Evolutionary conservation across 257 asterid species (phyloP), one percentile per base, ranked within the genome.

Genomic region (Ballota nigra): DNA sequence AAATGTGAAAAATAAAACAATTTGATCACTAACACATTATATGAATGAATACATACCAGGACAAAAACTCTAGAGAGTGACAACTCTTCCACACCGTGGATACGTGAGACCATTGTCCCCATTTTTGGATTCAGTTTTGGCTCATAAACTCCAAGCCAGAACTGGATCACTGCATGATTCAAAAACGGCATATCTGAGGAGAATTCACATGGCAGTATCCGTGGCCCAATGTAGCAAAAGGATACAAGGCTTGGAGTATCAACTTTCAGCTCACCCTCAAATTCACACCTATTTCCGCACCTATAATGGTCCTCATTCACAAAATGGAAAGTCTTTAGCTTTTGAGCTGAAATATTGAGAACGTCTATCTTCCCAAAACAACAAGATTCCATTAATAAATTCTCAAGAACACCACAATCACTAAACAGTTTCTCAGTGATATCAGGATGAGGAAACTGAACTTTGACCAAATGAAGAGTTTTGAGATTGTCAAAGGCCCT

Each of bases 301-400:
- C 8, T 4, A 58, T 47, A 43, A 43, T 13, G 45, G 56, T 52
- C 45, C 22, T 2, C n/a, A 66, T 77, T 77, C 59, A 66, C 49
- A 77, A 71, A 65, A 15, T 36, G 23, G 16, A 71, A 77, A 16
- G 24, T 66, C 70, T 28, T 55, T 13, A 77, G 81, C 74, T 71
- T 77, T 11, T 59, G 24, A 26, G 74, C 59, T 34, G 55, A 66
- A 15, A 71, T 55, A 8, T 66, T 59, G 75, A 77, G 66, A 59
- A 59, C 57, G 26, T 66, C 43, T 1, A 66, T 40, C 70, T 1
- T 28, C 34, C 6, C 0, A 38, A 77, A 71, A 26, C 52, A 59
- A 57, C 77, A 77, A 45, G 13, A 34, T 66, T 71, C 77, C 57
- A 77, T 41, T 28, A 38, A 65, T 36, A 77, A 66, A 22, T 65